Evolutionary conservation across 2,329 filamentous ascomycete genomes (phyloP).

Genomic region (Fusarium longipes): DNA sequence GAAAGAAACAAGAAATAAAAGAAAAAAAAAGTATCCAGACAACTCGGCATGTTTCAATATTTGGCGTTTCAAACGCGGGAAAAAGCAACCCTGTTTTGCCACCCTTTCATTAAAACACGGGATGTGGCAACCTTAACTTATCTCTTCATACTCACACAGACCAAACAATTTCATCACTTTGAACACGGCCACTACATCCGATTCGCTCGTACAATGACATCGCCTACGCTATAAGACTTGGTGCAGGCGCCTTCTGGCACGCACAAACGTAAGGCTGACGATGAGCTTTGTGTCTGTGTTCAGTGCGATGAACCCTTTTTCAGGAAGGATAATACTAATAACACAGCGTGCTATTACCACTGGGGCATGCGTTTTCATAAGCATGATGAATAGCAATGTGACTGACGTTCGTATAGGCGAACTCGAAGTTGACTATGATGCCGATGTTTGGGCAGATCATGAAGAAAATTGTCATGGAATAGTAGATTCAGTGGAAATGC

Average conservation of each 20-base stretch:
- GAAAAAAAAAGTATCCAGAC: neutral
- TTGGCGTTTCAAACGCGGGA: neutral
- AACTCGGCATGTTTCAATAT: conserved; percentile 12
- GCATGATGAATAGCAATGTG: neutral
- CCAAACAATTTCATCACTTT: neutral
- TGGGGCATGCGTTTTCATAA: conserved; percentile 8
- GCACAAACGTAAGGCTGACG: conserved; percentile 26
- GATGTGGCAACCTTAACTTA: neutral
- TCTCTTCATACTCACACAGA: neutral
- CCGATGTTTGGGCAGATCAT: conserved; percentile 25
- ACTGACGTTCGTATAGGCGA: conserved; percentile 16
- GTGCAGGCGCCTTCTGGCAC: neutral
- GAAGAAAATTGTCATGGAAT: conserved; percentile 21
- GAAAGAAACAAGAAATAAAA: no score
- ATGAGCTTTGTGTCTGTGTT: conserved; percentile 18
- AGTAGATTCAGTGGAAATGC: conserved; percentile 28
- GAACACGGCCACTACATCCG: neutral
- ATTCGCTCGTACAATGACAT: neutral
- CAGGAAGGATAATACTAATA: neutral
- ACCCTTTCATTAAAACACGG: neutral
- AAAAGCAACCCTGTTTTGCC: neutral
- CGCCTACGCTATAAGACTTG: neutral
- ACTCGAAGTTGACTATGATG: conserved; percentile 26
- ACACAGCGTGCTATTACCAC: conserved; percentile 27
- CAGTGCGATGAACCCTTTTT: conserved; percentile 19